Percentiles rank a stretch among this genome's conserved stretches.
Conservation (phyloP, 73 alveolate genomes). For the Symbiodinium pilosum region DNA sequence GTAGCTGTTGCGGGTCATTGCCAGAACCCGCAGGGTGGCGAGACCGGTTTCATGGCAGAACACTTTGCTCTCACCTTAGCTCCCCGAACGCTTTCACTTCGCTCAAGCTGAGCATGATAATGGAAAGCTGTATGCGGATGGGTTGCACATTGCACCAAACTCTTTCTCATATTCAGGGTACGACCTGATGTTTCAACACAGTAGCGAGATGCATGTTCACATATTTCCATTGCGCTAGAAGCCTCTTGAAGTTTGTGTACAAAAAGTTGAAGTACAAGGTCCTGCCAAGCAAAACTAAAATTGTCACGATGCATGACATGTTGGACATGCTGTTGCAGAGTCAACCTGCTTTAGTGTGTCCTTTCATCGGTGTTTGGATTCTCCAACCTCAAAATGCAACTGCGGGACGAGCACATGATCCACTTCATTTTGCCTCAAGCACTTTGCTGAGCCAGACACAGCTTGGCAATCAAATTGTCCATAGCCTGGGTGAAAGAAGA, state of each 20-base stretch:
- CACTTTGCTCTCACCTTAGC: background rate
- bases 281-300: background rate
- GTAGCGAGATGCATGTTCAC: too few relatives aligned
- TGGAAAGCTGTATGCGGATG: background rate
- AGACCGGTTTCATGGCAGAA: slow-evolving; percentile 1
- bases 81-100: background rate
- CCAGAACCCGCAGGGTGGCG: slow-evolving; percentile 3
- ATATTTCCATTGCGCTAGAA: too few relatives aligned
- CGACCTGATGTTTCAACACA: slow-evolving; percentile 32
- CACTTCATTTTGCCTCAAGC: background rate
- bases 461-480: too few relatives aligned
- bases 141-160: background rate
- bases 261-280: background rate
- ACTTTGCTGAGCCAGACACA: too few relatives aligned
- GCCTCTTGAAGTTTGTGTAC: background rate
- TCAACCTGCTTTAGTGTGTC: background rate
- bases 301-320: too few relatives aligned
- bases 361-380: slow-evolving; percentile 41
- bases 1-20: slow-evolving; percentile 22
- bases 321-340: too few relatives aligned
- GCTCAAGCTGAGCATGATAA: background rate
- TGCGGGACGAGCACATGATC: background rate
- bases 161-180: slow-evolving; percentile 35
- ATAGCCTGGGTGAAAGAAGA: too few relatives aligned
- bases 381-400: background rate